phyloP scores from a whole-genome alignment of 2,329 filamentous ascomycete genomes.

The Colletotrichum somersetense region DNA sequence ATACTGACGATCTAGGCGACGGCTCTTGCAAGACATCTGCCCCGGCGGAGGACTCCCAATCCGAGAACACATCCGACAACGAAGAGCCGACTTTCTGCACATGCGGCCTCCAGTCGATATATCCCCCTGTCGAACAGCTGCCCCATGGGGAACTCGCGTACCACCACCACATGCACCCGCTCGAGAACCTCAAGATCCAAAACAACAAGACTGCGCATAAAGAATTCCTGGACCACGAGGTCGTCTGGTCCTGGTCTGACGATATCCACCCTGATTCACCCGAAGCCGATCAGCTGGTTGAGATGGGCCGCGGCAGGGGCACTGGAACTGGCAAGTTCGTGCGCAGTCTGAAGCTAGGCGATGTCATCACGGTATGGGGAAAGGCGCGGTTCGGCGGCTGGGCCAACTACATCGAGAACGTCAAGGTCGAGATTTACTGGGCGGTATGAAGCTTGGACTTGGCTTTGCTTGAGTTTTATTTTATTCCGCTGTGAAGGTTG shows the following conservation, averaged over 20 bases:
- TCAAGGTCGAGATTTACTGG: conserved; percentile 71
- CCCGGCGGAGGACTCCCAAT: background rate
- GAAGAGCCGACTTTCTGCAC: conserved; percentile 45
- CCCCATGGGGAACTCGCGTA: conserved; percentile 47
- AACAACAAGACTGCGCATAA: conserved; percentile 56
- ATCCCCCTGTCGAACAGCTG: conserved; percentile 48
- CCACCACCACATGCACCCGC: conserved; percentile 53
- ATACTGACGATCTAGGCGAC: conserved; percentile 20
- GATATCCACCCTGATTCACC: conserved; percentile 58
- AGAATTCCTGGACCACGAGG: conserved; percentile 55
- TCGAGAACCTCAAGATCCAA: conserved; percentile 60
- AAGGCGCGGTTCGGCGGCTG: conserved; percentile 69
- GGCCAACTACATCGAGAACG: conserved; percentile 63
- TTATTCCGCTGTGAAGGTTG: background rate
- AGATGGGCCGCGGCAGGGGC: conserved; percentile 62
- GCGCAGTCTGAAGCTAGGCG: conserved; percentile 67
- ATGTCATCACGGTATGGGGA: conserved; percentile 72
- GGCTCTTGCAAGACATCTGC: conserved; percentile 24
- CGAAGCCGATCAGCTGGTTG: conserved; percentile 53
- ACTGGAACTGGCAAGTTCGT: conserved; percentile 69
- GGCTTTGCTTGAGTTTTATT: too few species aligned
- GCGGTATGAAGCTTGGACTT: conserved; percentile 53
- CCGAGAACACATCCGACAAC: background rate
- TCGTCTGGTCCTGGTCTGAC: conserved; percentile 69
- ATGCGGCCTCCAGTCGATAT: conserved; percentile 54